Percentiles rank a stretch among this genome's conserved stretches.
Evolutionary conservation across 148 eudicot species (phyloP).

Genomic region (Camellia granthamiana): DNA sequence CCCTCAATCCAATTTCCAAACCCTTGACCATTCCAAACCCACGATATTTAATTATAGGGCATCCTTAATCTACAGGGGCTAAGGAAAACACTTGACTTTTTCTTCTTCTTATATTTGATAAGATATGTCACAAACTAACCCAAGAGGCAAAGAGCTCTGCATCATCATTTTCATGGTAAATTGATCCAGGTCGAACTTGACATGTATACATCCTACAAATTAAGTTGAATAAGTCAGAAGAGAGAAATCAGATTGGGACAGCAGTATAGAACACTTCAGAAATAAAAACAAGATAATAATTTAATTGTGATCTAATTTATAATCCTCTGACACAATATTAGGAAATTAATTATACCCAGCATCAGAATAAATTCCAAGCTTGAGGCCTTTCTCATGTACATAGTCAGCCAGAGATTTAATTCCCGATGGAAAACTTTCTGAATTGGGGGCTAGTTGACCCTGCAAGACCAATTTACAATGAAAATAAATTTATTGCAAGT

Average conservation of each 20-base stretch:
- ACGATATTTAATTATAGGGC: neutral
- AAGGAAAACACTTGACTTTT: neutral
- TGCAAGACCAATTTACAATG: conserved; percentile 29
- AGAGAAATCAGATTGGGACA: neutral
- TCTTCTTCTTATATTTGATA: no score
- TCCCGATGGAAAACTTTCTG: conserved; percentile 86
- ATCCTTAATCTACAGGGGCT: neutral
- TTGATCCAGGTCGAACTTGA: conserved; percentile 93
- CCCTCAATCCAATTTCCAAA: neutral
- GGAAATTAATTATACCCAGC: conserved; percentile 70
- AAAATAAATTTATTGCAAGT: neutral
- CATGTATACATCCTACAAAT: conserved; percentile 66
- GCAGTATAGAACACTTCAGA: neutral
- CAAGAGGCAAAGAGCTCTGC: conserved; percentile 85
- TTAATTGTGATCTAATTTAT: neutral
- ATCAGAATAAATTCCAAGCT: conserved; percentile 96
- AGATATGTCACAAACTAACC: conserved; percentile 48
- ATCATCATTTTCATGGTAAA: conserved; percentile 65
- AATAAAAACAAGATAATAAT: neutral
- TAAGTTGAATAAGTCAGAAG: conserved; percentile 17
- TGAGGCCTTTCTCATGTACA: conserved; percentile 85
- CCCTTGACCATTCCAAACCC: neutral
- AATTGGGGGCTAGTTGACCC: conserved; percentile 75
- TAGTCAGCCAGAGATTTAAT: conserved; percentile 90
- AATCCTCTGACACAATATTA: conserved; percentile 1